Evolutionary conservation across 139 green algal genomes (phyloP), one percentile per base, ranked within the genome.

Genomic region (Mesotaenium endlicherianum): DNA sequence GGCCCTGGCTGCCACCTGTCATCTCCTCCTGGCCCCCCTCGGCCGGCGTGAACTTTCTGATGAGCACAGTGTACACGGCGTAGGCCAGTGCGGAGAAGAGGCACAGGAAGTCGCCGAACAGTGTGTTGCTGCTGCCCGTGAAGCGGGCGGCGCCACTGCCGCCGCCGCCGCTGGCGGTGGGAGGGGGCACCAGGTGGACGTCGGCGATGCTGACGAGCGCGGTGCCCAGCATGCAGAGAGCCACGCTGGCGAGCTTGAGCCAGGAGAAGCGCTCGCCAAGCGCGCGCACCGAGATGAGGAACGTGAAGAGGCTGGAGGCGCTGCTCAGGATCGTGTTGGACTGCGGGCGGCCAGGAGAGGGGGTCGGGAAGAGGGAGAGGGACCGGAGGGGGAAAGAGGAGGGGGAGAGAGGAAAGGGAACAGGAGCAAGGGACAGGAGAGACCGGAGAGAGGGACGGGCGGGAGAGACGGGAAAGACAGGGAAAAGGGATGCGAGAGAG

Each of bases 281-380:
- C 11, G 93, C 40, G 0, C 67, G 30, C 20, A 94, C 90, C 39
- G 88, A 89, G 41, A 97, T 78, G 16, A 86, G 60, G 84, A 95
- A 97, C 2, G 96, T 98, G 91, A 98, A 98, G 30, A 98, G 88
- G 50, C 82, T 88, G 44, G 93, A 94, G 36, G 92, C 91, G n/a
- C 91, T 95, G 60, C 89, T 94, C 3, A 98, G 87, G 49, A 98
- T 95, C 40, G 95, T 98, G 91, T 98, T 98, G 83, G 89, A 94
- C 82, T 87, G 82, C n/a, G n/a, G n/a, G n/a, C n/a, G 50, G 50
- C 26, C 50, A 64, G 50, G 20, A 64, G 50, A 64, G 50, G 26
- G 50, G 50, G 50, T 20, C 26, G 26, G 53, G 53, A 26, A 64
- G 53, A 26, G 53, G 53, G 53, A 64, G 53, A 64, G 53, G 53